Conservation (phyloP, 1,139 yeast genomes). For the Yamadazyma membranifaciens region DNA sequence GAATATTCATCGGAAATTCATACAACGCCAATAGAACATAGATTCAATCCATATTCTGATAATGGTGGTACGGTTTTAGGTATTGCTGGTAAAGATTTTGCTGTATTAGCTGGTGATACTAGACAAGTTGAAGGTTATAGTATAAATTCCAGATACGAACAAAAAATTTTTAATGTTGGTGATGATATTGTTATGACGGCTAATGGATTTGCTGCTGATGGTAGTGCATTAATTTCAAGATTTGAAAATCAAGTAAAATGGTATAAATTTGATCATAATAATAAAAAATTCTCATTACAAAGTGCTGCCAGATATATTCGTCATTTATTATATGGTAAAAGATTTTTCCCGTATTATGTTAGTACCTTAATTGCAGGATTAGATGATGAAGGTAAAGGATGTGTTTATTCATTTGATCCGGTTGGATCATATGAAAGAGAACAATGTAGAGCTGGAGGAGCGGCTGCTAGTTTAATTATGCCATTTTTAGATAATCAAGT, state of each 20-base stretch:
- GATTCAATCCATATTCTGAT: constrained; percentile 93
- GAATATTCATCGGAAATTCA: constrained; percentile 56
- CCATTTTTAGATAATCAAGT: constrained; percentile 98
- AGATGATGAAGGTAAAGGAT: constrained; percentile 93
- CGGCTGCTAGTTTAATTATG: constrained; percentile 94
- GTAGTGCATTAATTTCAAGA: constrained; percentile 75
- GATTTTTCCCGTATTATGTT: constrained; percentile 96
- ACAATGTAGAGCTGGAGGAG: constrained; percentile 97
- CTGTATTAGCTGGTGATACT: constrained; percentile 96
- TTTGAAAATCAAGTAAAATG: constrained; percentile 80
- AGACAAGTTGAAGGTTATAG: constrained; percentile 94
- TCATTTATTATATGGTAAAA: constrained; percentile 85
- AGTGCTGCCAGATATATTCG: constrained; percentile 92
- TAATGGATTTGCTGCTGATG: constrained; percentile 96
- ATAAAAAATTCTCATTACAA: constrained; percentile 62
- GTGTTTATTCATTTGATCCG: constrained; percentile 94
- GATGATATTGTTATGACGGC: constrained; percentile 88
- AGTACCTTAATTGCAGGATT: constrained; percentile 93
- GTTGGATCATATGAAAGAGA: constrained; percentile 98
- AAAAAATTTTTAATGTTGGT: constrained; percentile 86
- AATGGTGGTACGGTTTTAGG: constrained; percentile 98
- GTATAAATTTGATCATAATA: constrained; percentile 86
- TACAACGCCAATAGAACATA: constrained; percentile 78
- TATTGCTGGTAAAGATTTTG: constrained; percentile 96
- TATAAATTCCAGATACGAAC: constrained; percentile 90